Percentiles rank a stretch among this genome's conserved stretches.
These are phyloP conservation scores for Cyberlindnera saturnus DNA, from an alignment of 805 yeast species.

Conservation along the genomic window DNA sequence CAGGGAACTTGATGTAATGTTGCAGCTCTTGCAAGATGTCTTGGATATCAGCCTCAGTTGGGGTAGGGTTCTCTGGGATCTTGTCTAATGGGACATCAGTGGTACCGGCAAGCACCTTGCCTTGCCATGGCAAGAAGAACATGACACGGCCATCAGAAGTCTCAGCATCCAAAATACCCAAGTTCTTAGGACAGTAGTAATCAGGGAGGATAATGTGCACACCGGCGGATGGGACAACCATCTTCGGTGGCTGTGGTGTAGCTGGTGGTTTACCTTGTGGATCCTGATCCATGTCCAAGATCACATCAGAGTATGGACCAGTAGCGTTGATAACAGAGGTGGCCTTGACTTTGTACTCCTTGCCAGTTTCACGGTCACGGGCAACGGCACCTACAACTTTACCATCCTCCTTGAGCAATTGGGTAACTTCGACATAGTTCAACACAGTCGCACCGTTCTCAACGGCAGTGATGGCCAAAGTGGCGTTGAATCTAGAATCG, in stretches of 20 bases:
- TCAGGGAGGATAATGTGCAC: conserved; percentile 91
- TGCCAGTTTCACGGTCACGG: conserved; percentile 62
- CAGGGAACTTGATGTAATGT: conserved; percentile 84
- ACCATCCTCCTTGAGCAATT: conserved; percentile 60
- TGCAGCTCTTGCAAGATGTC: conserved; percentile 84
- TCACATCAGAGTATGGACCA: conserved; percentile 84
- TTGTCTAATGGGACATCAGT: conserved; percentile 81
- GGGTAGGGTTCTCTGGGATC: conserved; percentile 72
- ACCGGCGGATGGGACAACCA: conserved; percentile 94
- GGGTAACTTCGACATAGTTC: conserved; percentile 80
- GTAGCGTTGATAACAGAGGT: conserved; percentile 86
- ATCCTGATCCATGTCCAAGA: conserved; percentile 81
- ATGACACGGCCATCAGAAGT: conserved; percentile 95
- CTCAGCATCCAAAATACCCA: conserved; percentile 87
- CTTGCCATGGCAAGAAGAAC: conserved; percentile 98
- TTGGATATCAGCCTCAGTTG: conserved; percentile 82
- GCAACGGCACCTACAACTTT: conserved; percentile 74
- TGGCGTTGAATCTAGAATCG: conserved; percentile 84
- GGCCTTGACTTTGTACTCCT: conserved; percentile 54
- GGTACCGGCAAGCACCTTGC: conserved; percentile 93
- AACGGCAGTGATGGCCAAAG: conserved; percentile 80
- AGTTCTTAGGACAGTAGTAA: conserved; percentile 78
- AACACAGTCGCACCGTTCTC: conserved; percentile 85
- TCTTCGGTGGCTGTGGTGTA: conserved; percentile 47
- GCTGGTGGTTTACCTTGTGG: conserved; percentile 58